Conservation (phyloP, 257 asterid genomes). For the Penstemon eatonii region DNA sequence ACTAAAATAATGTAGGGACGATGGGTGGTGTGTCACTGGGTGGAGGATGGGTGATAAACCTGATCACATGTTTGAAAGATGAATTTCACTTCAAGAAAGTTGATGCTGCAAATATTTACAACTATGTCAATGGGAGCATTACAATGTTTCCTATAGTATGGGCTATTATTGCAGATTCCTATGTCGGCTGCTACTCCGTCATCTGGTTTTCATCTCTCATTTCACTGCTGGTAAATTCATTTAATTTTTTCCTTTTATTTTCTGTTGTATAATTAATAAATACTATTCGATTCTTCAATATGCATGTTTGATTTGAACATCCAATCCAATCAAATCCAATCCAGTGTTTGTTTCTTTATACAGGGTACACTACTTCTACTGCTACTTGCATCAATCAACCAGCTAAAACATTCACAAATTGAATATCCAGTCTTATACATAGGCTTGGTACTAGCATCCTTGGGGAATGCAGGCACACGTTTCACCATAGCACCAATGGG, state of each 20-base stretch:
- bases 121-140: constrained; percentile 66
- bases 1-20: constrained; percentile 36
- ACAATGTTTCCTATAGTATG: constrained; percentile 69
- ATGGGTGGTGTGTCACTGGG: constrained; percentile 61
- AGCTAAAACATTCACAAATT: constrained; percentile 37
- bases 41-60: constrained; percentile 70
- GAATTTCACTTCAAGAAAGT: constrained; percentile 75
- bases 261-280: too few relatives aligned
- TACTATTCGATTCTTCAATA: too few relatives aligned
- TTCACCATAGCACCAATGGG: constrained; percentile 72
- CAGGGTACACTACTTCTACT: constrained; percentile 51
- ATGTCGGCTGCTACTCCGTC: constrained; percentile 66
- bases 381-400: constrained; percentile 44
- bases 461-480: constrained; percentile 66
- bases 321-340: too few relatives aligned
- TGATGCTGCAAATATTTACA: constrained; percentile 70
- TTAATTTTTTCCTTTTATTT: neutral
- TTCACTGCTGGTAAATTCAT: constrained; percentile 51
- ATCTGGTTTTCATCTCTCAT: constrained; percentile 73
- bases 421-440: constrained; percentile 57
- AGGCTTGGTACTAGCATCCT: constrained; percentile 46
- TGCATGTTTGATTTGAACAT: too few relatives aligned
- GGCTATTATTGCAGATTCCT: constrained; percentile 79
- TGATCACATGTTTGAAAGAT: constrained; percentile 69
- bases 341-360: too few relatives aligned